Evolutionary conservation across 805 yeast genomes (phyloP).

Genomic region (Pichia pseudocactophila): DNA sequence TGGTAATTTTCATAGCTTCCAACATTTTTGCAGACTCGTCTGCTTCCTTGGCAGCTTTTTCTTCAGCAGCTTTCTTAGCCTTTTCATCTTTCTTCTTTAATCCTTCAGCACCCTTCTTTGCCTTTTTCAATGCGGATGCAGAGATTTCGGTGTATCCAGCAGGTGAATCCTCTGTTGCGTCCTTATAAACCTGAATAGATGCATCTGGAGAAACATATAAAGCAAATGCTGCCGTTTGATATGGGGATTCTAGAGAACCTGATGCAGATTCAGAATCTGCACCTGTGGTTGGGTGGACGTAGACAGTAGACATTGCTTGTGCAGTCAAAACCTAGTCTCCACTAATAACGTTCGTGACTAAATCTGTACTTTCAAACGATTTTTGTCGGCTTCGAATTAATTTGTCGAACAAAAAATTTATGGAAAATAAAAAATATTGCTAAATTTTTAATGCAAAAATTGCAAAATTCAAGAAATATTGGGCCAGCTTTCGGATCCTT

Average conservation of each 20-base stretch:
- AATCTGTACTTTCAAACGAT: no score
- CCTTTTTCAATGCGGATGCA: conserved; percentile 89
- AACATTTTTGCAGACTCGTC: conserved; percentile 67
- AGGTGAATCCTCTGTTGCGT: conserved; percentile 38
- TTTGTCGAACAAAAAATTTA: no score
- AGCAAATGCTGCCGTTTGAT: conserved; percentile 79
- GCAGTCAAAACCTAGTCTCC: neutral
- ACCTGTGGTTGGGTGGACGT: conserved; percentile 71
- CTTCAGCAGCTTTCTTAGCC: conserved; percentile 47
- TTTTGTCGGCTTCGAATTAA: no score
- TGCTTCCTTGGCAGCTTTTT: conserved; percentile 47
- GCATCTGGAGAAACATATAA: conserved; percentile 39
- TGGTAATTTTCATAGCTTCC: conserved; percentile 69
- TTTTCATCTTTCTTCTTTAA: conserved; percentile 73
- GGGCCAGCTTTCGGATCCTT: no score
- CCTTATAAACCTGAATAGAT: conserved; percentile 52
- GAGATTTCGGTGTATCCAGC: conserved; percentile 64
- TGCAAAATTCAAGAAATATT: no score
- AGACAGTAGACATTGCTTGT: conserved; percentile 5
- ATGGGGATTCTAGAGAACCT: conserved; percentile 68
- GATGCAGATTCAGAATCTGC: conserved; percentile 45
- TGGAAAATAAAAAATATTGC: no score
- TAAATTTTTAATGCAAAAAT: no score
- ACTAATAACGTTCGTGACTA: no score
- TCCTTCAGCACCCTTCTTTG: conserved; percentile 92